Percentiles rank a stretch among this genome's conserved stretches.
Conservation (phyloP, 2,329 filamentous ascomycete genomes). For the Ophiocordyceps camponoti-saundersi region DNA sequence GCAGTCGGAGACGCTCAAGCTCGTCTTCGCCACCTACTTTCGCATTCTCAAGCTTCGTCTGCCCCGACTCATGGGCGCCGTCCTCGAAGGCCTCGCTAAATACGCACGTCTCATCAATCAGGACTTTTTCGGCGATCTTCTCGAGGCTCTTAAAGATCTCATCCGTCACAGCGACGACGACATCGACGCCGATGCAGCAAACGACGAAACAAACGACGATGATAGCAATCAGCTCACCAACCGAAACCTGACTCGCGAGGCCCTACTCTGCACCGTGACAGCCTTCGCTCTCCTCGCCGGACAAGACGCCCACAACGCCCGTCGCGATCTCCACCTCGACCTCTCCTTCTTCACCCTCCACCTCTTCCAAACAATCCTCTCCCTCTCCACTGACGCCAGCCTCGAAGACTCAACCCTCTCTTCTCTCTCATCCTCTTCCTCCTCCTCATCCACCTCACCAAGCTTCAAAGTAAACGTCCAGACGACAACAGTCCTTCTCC, state of each 20-base stretch:
- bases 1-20: conserved; percentile 88
- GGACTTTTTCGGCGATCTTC: conserved; percentile 91
- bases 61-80: conserved; percentile 85
- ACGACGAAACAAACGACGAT: conserved; percentile 29
- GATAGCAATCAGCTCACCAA: conserved; percentile 24
- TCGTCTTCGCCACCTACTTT: conserved; percentile 93
- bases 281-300: conserved; percentile 92
- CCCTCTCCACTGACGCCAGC: conserved; percentile 65
- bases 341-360: conserved; percentile 90
- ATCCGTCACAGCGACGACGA: conserved; percentile 53
- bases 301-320: conserved; percentile 78
- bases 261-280: conserved; percentile 85
- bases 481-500: conserved; percentile 81
- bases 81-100: conserved; percentile 82
- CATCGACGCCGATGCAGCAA: conserved; percentile 19
- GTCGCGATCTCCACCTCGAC: conserved; percentile 69
- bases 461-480: conserved; percentile 70
- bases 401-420: conserved; percentile 55
- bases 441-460: conserved; percentile 23
- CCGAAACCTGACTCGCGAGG: conserved; percentile 69
- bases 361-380: conserved; percentile 72
- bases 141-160: conserved; percentile 87
- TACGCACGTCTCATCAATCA: conserved; percentile 97
- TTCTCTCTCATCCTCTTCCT: conserved; percentile 12
- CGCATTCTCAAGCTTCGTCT: conserved; percentile 73